Evolutionary conservation across 768 basidiomycete genomes (phyloP).

Genomic region (Lentinula edodes): DNA sequence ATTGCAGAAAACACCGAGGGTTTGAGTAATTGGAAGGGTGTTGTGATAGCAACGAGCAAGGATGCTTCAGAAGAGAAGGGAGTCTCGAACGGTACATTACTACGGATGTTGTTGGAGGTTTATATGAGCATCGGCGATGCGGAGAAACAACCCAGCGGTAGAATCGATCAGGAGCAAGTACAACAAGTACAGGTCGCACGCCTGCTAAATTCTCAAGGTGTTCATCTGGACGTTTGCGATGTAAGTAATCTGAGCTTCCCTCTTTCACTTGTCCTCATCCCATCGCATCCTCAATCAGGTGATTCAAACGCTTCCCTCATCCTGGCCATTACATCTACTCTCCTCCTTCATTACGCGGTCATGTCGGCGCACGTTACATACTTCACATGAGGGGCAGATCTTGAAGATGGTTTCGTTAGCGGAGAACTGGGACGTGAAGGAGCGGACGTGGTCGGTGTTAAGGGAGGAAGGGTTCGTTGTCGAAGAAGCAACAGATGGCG

Average conservation of each 20-base stretch:
- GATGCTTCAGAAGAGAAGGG: slow-evolving; percentile 34
- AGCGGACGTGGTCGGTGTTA: slow-evolving; percentile 50
- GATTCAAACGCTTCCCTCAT: slow-evolving; percentile 58
- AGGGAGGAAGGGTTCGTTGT: slow-evolving; percentile 62
- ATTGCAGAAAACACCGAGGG: slow-evolving; percentile 42
- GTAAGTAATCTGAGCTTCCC: slow-evolving; percentile 36
- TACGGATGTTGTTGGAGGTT: slow-evolving; percentile 71
- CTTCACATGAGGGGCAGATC: slow-evolving; percentile 64
- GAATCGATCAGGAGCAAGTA: slow-evolving; percentile 44
- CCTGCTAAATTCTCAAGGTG: slow-evolving; percentile 75
- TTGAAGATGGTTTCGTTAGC: slow-evolving; percentile 73
- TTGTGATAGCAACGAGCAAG: slow-evolving; percentile 13
- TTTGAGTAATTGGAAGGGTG: slow-evolving; percentile 30
- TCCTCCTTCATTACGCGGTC: slow-evolving; percentile 78
- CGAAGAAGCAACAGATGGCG: slow-evolving; percentile 52
- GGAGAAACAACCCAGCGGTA: slow-evolving; percentile 38
- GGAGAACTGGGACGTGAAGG: slow-evolving; percentile 73
- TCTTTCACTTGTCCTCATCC: slow-evolving; percentile 3
- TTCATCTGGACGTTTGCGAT: slow-evolving; percentile 71
- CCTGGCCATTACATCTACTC: slow-evolving; percentile 71
- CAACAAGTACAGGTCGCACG: slow-evolving; percentile 15
- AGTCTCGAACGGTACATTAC: slow-evolving; percentile 47
- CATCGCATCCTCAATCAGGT: slow-evolving; percentile 34
- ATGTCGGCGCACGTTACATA: slow-evolving; percentile 69
- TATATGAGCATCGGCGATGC: slow-evolving; percentile 64